Percentiles rank a stretch among this genome's conserved stretches.
These are phyloP conservation scores for Beta macrorhiza DNA, from an alignment of 179 eudicot genomes.

Conservation along the genomic window DNA sequence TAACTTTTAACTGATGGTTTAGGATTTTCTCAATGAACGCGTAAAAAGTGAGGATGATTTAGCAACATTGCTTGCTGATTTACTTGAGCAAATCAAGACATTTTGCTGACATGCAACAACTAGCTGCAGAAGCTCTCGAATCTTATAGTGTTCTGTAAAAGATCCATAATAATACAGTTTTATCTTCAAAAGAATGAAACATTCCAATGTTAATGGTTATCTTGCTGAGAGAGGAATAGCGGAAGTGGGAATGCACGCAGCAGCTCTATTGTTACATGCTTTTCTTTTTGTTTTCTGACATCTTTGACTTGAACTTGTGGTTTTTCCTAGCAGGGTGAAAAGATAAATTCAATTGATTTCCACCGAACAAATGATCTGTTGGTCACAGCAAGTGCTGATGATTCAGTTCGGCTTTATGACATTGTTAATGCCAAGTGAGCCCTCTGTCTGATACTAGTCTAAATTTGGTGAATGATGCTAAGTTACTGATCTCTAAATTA, in stretches of 20 bases:
- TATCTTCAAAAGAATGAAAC: not conserved
- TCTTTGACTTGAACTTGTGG: not conserved
- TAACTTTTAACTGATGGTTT: not conserved
- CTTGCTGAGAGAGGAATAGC: not conserved
- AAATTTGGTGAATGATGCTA: not conserved
- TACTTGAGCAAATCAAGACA: not conserved
- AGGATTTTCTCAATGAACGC: not conserved
- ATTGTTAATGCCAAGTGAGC: slow-evolving; percentile 85
- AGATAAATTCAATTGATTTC: slow-evolving; percentile 86
- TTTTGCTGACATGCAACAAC: not conserved
- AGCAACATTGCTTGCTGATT: not conserved
- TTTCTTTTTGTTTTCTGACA: not conserved
- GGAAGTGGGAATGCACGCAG: not conserved
- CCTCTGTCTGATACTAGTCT: not conserved
- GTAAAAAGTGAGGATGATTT: not conserved
- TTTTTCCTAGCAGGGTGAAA: slow-evolving; percentile 60
- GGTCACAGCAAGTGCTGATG: slow-evolving; percentile 92
- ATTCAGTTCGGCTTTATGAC: slow-evolving; percentile 89
- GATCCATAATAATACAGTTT: not conserved
- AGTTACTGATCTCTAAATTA: not conserved
- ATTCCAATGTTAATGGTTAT: not conserved
- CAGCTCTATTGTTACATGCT: not conserved
- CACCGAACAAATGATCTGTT: slow-evolving; percentile 84
- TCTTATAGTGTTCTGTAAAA: not conserved
- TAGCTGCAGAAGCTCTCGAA: not conserved